phyloP scores from a whole-genome alignment of 2,329 filamentous ascomycete genomes.

The Penicillium palitans region DNA sequence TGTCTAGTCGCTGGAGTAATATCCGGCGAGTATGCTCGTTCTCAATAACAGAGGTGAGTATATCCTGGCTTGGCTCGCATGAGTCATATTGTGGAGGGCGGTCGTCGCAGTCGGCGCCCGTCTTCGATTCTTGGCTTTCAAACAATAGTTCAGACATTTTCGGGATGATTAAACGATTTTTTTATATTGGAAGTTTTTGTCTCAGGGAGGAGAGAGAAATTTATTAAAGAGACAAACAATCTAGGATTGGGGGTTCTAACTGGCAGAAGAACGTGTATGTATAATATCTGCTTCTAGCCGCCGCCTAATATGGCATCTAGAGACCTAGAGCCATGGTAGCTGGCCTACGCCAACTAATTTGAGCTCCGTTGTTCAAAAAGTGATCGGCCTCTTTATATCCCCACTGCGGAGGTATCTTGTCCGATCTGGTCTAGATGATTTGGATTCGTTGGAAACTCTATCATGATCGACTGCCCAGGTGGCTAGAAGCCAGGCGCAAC shows the following conservation, averaged over 20 bases:
- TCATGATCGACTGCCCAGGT: too few relatives aligned
- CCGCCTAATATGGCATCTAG: background rate
- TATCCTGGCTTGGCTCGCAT: background rate
- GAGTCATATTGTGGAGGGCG: background rate
- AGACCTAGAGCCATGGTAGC: background rate
- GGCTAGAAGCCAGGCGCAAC: too few relatives aligned
- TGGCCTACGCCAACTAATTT: background rate
- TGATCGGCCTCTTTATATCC: too few relatives aligned
- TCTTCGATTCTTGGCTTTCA: background rate
- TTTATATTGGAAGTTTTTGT: background rate
- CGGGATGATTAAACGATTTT: background rate
- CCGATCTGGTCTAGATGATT: too few relatives aligned
- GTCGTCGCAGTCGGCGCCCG: background rate
- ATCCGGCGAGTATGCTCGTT: background rate
- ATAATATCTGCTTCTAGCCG: background rate
- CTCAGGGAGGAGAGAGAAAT: background rate
- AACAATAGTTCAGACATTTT: background rate
- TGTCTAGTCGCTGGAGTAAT: background rate
- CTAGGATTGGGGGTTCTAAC: background rate
- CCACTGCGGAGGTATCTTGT: too few relatives aligned
- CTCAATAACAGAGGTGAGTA: background rate
- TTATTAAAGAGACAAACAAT: background rate
- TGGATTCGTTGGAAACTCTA: too few relatives aligned
- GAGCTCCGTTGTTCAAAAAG: background rate
- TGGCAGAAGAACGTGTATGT: background rate